Evolutionary conservation across 2,329 filamentous ascomycete genomes (phyloP).

Genomic region (Botrytis cinerea): DNA sequence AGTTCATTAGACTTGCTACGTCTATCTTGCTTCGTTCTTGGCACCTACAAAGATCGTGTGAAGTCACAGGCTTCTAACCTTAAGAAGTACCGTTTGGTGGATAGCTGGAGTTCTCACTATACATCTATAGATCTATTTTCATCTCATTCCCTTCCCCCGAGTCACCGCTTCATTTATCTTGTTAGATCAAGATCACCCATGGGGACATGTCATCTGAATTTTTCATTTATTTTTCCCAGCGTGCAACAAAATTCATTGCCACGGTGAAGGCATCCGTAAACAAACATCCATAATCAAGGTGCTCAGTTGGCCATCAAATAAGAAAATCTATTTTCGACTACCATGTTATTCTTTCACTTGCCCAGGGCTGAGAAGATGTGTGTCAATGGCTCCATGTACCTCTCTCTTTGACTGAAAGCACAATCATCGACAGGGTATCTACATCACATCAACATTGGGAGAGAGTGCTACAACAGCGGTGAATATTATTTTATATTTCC

Average conservation of each 20-base stretch:
- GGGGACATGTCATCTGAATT: too few species aligned
- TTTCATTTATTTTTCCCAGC: not conserved
- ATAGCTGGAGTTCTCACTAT: not conserved
- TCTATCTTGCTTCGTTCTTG: not conserved
- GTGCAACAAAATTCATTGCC: not conserved
- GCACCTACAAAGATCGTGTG: not conserved
- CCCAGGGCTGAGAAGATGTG: not conserved
- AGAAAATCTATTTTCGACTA: not conserved
- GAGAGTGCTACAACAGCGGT: too few species aligned
- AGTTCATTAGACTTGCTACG: not conserved
- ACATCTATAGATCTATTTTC: conserved; percentile 6
- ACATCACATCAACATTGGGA: too few species aligned
- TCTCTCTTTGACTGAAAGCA: not conserved
- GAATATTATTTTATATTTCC: too few species aligned
- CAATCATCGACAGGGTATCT: not conserved
- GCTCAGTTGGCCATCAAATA: not conserved
- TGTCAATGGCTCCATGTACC: not conserved
- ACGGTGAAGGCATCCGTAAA: not conserved
- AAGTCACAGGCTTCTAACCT: not conserved
- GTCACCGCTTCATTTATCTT: not conserved
- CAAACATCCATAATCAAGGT: not conserved
- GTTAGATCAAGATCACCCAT: not conserved
- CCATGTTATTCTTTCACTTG: too few species aligned
- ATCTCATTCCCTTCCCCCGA: not conserved
- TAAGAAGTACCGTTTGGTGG: not conserved